Conservation (phyloP, 768 basidiomycete genomes). For the Asterophora parasitica region DNA sequence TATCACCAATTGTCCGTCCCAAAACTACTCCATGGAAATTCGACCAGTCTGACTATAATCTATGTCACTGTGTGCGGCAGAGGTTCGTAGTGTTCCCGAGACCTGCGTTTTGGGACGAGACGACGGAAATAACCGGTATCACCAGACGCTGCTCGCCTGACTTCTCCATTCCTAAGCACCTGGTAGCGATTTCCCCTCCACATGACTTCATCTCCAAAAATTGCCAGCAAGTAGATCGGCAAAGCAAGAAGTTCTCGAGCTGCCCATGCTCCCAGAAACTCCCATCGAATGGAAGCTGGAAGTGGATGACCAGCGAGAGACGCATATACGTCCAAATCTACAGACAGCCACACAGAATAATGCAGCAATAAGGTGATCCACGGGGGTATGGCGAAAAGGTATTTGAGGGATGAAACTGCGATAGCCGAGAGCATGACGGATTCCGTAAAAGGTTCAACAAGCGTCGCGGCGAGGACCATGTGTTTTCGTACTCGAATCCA, state of each 20-base stretch:
- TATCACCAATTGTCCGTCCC: not conserved
- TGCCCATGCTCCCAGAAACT: conserved; percentile 76
- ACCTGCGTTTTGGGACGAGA: conserved; percentile 16
- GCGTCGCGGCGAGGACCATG: conserved; percentile 84
- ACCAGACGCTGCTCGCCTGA: conserved; percentile 28
- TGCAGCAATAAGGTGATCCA: conserved; percentile 58
- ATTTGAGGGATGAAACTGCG: conserved; percentile 48
- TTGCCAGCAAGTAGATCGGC: conserved; percentile 83
- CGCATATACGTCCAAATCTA: conserved; percentile 81
- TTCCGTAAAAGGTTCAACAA: conserved; percentile 93
- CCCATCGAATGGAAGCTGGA: conserved; percentile 39
- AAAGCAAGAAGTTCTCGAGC: conserved; percentile 78
- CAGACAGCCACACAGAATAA: conserved; percentile 62
- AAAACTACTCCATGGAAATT: not conserved
- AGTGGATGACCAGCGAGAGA: conserved; percentile 69
- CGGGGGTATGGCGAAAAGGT: conserved; percentile 45
- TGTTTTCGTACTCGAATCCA: conserved; percentile 97
- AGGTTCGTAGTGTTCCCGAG: conserved; percentile 29
- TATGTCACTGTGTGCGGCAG: not conserved
- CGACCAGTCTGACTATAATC: not conserved
- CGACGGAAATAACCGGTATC: conserved; percentile 23
- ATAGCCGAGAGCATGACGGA: conserved; percentile 67
- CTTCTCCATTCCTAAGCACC: conserved; percentile 72
- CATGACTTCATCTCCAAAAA: conserved; percentile 73
- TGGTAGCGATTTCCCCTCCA: conserved; percentile 86